Base-by-base conservation (phyloP, 2,329 filamentous ascomycete species). In the Chaetothyriales sp. region DNA sequence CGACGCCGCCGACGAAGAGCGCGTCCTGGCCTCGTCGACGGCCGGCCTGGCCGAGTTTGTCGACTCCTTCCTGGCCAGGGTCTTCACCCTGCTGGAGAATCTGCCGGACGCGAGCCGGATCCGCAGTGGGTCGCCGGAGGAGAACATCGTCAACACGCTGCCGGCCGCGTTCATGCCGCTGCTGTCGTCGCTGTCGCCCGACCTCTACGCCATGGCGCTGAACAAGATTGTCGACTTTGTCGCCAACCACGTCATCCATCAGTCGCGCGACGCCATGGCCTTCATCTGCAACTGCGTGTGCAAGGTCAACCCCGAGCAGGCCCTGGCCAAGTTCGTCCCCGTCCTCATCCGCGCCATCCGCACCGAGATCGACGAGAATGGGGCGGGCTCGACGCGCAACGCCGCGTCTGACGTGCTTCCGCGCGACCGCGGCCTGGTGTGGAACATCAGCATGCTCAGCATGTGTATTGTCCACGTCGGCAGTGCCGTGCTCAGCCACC, bases 391-490 rank as follows among this genome's bases (percentile, higher is more conserved):
- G 1, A 94, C 94, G 52, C 80, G 92, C 61, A 97, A 89, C 52
- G 94, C 87, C 51, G 92, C 92, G 18, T 86, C 86, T 0, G 92
- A 98, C 67, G 89, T 97, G 44, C 76, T 98, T 18, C 92, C 92
- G 7, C 81, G 92, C 59, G 92, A 98, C 66, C 78, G 92, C 51
- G 92, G 87, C 3, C 73, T 98, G 15, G 89, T 98, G 0, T 98
- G 94, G 94, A 87, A 97, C 64, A 80, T 97, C 54, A 95, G 88
- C 68, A 89, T 98, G 74, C 78, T 98, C 4, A 94, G 89, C 65
- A 98, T 98, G 90, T 92, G 88, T 54, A 88, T 95, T 19, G 92
- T 98, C 2, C 92, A 98, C 63, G 89, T 98, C 46, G 92, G 92
- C 33, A 81, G 83, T 58, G 86, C 92, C 59, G 86, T 97, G 13